Base-by-base conservation (phyloP, 2,329 filamentous ascomycete species). In the Emergomyces pasteurianus region DNA sequence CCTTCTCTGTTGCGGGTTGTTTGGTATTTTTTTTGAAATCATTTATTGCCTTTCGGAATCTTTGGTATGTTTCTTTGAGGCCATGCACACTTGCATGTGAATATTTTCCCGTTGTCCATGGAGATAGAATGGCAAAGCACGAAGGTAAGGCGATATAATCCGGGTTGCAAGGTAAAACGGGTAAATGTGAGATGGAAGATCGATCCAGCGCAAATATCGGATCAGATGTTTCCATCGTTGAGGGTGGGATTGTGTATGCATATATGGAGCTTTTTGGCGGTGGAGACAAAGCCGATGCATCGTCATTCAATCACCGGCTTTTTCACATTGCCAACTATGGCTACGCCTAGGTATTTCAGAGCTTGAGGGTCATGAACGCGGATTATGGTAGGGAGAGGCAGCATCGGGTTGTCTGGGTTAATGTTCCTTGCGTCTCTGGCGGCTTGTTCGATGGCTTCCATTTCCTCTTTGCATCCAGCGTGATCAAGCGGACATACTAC, bases 371-470 rank as follows among this genome's bases (percentile, higher is more conserved):
- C 92, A 63, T 83, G 86, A 5, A 90, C 86, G 58, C 88, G 81
- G 61, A 97, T 84, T 64, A 99, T 94, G 8, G 83, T 86, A 64
- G 87, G 86, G 0, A 92, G 87, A 0, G 94, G 92, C n/a, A 96
- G 76, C 86, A 95, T 92, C 0, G 92, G 94, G 68, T 94, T 94
- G 63, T 95, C 90, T 0, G 88, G 88, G 67, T 92, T 90, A 63
- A 97, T 87, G 63, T 89, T 85, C 18, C 89, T 88, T 1, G 94
- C 92, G 67, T 97, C 92, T 74, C 92, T 92, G 50, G 94, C 94
- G 0, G 94, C 89, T 75, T 96, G 90, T 71, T 96, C 92, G 65
- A 99, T 97, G 43, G 92, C 92, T 69, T 96, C 92, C 90, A 99
- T 96, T 77, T 97, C 94, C 72, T 96, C 92, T 74, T 95, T 96